A percentile compares a stretch with the other conserved stretches of the same genome.
phyloP scores from a whole-genome alignment of 139 green algal genomes.

The Pleodorina starrii region DNA sequence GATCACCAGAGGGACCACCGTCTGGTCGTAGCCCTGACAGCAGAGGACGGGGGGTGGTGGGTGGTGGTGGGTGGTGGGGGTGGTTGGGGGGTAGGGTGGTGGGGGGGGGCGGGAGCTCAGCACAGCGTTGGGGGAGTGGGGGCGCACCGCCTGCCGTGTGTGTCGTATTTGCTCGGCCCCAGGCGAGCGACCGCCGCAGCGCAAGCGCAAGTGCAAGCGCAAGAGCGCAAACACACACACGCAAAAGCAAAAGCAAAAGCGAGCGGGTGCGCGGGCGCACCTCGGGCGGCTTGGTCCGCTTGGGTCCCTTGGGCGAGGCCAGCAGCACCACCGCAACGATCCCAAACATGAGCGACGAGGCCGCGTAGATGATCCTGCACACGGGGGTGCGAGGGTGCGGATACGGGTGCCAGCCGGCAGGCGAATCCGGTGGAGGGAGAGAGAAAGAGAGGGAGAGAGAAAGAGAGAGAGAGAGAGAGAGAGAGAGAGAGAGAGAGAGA shows the following conservation, averaged over 20 bases:
- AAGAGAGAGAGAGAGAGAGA: too few species aligned
- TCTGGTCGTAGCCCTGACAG: conserved; percentile 60
- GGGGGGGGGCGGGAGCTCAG: not conserved
- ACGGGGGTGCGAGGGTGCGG: not conserved
- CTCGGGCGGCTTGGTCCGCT: conserved; percentile 37
- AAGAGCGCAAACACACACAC: not conserved
- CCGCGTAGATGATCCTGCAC: conserved; percentile 47
- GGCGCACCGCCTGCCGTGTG: not conserved
- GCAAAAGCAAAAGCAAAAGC: not conserved
- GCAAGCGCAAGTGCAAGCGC: not conserved
- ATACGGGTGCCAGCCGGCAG: too few species aligned
- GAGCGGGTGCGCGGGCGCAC: not conserved
- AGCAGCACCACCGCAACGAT: conserved; percentile 57
- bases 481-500: too few species aligned
- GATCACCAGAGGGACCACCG: conserved; percentile 49
- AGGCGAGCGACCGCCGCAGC: not conserved
- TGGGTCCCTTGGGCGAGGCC: conserved; percentile 53
- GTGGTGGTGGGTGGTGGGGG: not conserved
- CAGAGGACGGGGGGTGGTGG: not conserved
- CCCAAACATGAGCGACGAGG: conserved; percentile 9
- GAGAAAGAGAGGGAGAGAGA: too few species aligned
- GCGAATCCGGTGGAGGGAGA: too few species aligned
- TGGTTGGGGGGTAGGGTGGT: not conserved
- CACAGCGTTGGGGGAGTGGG: not conserved
- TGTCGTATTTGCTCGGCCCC: not conserved